These are phyloP conservation scores for Tuctoria greenei DNA, from an alignment of 176 grass and related monocot species.

Conservation along the genomic window DNA sequence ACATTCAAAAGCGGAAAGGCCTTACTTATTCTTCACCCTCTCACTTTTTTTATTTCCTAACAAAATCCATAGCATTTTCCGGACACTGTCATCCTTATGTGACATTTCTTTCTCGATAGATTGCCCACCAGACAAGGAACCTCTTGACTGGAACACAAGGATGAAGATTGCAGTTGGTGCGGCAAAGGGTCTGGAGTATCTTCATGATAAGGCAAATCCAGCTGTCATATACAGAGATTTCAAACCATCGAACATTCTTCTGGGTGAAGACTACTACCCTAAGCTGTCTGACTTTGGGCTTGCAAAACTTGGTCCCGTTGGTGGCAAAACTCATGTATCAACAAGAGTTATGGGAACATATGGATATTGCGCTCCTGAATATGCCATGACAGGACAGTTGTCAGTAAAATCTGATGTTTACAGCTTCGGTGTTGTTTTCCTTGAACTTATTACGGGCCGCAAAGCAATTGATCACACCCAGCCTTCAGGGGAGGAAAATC, in stretches of 20 bases:
- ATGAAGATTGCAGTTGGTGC: slow-evolving; percentile 96
- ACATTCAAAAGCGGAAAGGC: slow-evolving; percentile 6
- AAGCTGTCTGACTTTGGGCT: slow-evolving; percentile 98
- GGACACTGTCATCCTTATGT: slow-evolving; percentile 12
- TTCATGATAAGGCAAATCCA: slow-evolving; percentile 91
- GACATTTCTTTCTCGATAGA: slow-evolving; percentile 43
- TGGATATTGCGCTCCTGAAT: slow-evolving; percentile 98
- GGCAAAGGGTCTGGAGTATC: slow-evolving; percentile 89
- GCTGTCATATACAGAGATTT: slow-evolving; percentile 98
- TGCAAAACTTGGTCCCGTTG: slow-evolving; percentile 97
- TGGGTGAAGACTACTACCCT: slow-evolving; percentile 73
- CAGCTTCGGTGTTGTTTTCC: slow-evolving; percentile 98
- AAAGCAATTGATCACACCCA: slow-evolving; percentile 85
- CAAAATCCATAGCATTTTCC: slow-evolving; percentile 9
- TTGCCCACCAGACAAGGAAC: slow-evolving; percentile 64
- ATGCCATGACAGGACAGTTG: slow-evolving; percentile 99
- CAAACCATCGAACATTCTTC: slow-evolving; percentile 97
- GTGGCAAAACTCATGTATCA: slow-evolving; percentile 93
- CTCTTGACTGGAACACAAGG: slow-evolving; percentile 90
- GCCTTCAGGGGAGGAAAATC: slow-evolving; percentile 75
- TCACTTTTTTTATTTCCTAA: slow-evolving; percentile 7
- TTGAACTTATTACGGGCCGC: slow-evolving; percentile 89
- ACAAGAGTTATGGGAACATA: slow-evolving; percentile 99
- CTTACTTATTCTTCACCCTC: background rate
- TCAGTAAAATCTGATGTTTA: slow-evolving; percentile 98